phyloP scores from a whole-genome alignment of 495 filamentous ascomycete genomes.

The Penicillium ucsense region DNA sequence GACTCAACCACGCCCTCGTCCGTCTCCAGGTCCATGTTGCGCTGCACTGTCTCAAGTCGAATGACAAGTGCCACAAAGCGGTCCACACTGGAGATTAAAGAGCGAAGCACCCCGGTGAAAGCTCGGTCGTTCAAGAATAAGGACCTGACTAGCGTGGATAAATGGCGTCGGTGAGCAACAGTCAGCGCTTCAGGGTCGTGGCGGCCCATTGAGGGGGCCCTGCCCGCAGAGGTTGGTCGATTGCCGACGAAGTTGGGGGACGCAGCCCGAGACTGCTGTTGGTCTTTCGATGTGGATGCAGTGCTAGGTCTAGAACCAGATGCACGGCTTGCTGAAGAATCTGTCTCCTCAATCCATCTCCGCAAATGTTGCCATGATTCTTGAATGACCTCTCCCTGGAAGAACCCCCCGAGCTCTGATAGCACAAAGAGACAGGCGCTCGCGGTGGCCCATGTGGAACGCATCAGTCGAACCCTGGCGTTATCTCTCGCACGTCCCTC shows the following conservation, averaged over 20 bases:
- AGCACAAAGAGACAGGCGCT: constrained; percentile 80
- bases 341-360: constrained; percentile 43
- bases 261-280: neutral
- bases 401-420: constrained; percentile 72
- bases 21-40: constrained; percentile 62
- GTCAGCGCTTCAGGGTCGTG: constrained; percentile 81
- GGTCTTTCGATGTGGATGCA: constrained; percentile 20
- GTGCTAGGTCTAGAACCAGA: constrained; percentile 31
- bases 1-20: constrained; percentile 72
- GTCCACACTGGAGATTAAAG: constrained; percentile 63
- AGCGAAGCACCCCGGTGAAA: constrained; percentile 63
- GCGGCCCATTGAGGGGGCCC: constrained; percentile 25
- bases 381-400: constrained; percentile 81
- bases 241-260: constrained; percentile 1
- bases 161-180: constrained; percentile 65
- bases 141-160: constrained; percentile 52
- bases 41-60: constrained; percentile 62
- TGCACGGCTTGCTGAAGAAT: constrained; percentile 7
- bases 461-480: constrained; percentile 50
- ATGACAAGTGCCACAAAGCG: constrained; percentile 64
- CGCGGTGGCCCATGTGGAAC: constrained; percentile 77
- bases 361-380: constrained; percentile 59
- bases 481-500: constrained; percentile 50
- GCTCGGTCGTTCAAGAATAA: constrained; percentile 60
- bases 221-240: constrained; percentile 7